Conservation (phyloP, 2,329 filamentous ascomycete species). For the Zymoseptoria ardabiliae region DNA sequence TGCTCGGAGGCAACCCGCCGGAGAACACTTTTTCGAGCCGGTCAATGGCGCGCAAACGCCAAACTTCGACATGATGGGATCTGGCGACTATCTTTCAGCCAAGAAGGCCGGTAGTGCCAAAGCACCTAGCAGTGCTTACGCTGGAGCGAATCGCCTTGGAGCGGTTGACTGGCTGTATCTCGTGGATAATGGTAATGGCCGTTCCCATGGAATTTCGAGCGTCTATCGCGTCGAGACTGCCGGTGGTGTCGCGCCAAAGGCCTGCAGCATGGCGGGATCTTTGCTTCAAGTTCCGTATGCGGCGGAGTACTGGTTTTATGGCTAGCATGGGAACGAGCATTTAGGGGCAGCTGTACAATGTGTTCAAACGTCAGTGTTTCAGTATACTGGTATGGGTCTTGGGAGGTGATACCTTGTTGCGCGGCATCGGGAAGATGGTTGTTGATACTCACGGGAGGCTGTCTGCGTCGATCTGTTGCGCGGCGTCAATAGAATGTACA, state of each 20-base stretch:
- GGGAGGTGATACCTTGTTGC: not conserved
- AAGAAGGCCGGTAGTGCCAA: slow-evolving; percentile 45
- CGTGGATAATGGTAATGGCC: slow-evolving; percentile 30
- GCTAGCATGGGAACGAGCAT: slow-evolving; percentile 6
- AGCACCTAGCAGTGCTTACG: slow-evolving; percentile 43
- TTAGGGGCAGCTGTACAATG: not conserved
- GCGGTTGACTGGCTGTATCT: slow-evolving; percentile 43
- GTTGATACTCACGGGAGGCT: not conserved
- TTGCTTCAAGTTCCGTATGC: slow-evolving; percentile 38
- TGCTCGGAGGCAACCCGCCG: slow-evolving; percentile 33
- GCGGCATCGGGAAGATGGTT: not conserved
- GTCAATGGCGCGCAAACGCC: slow-evolving; percentile 43
- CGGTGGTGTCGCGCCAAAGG: slow-evolving; percentile 35
- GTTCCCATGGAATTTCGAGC: slow-evolving; percentile 34
- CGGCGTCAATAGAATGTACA: not conserved
- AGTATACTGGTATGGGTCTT: not conserved
- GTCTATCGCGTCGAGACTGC: slow-evolving; percentile 45
- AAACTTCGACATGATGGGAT: slow-evolving; percentile 50
- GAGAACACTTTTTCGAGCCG: slow-evolving; percentile 58
- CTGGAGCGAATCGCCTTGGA: slow-evolving; percentile 31
- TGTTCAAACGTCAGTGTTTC: not conserved
- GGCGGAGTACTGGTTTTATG: slow-evolving; percentile 44
- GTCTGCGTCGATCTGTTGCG: not conserved
- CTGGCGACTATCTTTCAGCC: slow-evolving; percentile 37
- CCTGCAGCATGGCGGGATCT: slow-evolving; percentile 29